phyloP scores from a whole-genome alignment of 768 basidiomycete genomes.

The Auricularia cornea region DNA sequence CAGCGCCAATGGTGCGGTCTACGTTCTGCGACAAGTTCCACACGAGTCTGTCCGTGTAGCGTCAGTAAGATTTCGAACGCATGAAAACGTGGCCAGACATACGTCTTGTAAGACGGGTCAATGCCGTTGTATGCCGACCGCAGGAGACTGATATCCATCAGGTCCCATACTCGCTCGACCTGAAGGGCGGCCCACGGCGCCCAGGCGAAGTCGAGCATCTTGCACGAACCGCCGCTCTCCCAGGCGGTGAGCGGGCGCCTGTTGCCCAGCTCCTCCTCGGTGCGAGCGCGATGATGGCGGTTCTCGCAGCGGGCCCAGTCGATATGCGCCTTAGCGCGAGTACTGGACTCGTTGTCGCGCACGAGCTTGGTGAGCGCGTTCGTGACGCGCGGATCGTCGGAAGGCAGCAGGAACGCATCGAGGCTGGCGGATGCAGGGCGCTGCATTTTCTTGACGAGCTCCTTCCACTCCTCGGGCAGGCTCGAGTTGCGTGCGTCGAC shows the following conservation, averaged over 20 bases:
- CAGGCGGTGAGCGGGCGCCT: conserved; percentile 86
- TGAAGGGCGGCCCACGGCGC: conserved; percentile 88
- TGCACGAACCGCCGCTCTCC: conserved; percentile 80
- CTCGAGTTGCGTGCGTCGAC: conserved; percentile 53
- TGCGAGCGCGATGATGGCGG: conserved; percentile 77
- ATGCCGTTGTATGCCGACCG: conserved; percentile 72
- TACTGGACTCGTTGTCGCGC: conserved; percentile 64
- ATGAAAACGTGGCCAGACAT: conserved; percentile 20
- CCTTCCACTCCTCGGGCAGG: conserved; percentile 63
- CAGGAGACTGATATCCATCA: conserved; percentile 86
- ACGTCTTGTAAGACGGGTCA: conserved; percentile 88
- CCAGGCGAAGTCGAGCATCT: conserved; percentile 85
- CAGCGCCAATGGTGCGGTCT: conserved; percentile 78
- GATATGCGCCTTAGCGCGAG: conserved; percentile 13
- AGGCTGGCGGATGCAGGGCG: conserved; percentile 83
- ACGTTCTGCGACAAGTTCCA: conserved; percentile 98
- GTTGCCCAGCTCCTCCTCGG: conserved; percentile 73
- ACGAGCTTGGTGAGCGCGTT: conserved; percentile 81
- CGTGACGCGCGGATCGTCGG: conserved; percentile 88
- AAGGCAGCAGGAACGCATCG: conserved; percentile 84
- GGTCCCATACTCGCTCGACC: conserved; percentile 90
- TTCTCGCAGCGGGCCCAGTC: conserved; percentile 94
- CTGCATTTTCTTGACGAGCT: conserved; percentile 50
- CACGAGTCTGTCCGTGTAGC: conserved; percentile 47
- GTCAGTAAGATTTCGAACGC: conserved; percentile 8